Evolutionary conservation across 495 filamentous ascomycete genomes (phyloP), one percentile per base, ranked within the genome.

Genomic region (Podospora appendiculata): DNA sequence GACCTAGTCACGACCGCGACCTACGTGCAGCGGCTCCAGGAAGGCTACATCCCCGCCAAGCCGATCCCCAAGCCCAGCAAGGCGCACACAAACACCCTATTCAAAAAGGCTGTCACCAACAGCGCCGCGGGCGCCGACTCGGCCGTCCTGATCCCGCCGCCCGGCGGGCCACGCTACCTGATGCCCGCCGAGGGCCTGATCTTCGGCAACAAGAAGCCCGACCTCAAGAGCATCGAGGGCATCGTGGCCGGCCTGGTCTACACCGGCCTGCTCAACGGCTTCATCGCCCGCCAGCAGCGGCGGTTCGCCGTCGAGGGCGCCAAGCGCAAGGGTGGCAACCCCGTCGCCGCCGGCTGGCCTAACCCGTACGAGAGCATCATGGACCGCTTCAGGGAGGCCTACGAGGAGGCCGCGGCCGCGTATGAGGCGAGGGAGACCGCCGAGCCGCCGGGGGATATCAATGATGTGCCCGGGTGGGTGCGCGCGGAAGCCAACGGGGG

Each of bases 201-300:
- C 52, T 81, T 59, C 58, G 76, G 76, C 19, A 81, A 80, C 60
- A 69, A 75, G 41, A 64, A 71, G 40, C 71, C 81, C 12, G 68
- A 81, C 40, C 72, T 85, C 61, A 68, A 78, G 1, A 85, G 85
- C 56, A 74, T 95, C n/a, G 93, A 96, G 67, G 80, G 77, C 3
- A 82, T 89, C 4, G 73, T 94, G 9, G 79, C 87, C 1, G 86
- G 85, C 1, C 72, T 96, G 7, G 77, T 95, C 13, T 82, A 85
- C 32, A 89, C 95, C 65, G 86, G 85, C 8, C 72, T 96, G n/a
- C 76, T 96, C 47, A 83, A 84, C 51, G 93, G 93, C 6, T 98
- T 91, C 57, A 77, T 96, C 18, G 87, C 87, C 10, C 87, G 93
- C 58, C 71, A 77, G 34, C 83, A 83, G 57, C 77, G 74, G 32